Conservation (phyloP, 148 eudicot species). For the Vaccinium vitisidaea region DNA sequence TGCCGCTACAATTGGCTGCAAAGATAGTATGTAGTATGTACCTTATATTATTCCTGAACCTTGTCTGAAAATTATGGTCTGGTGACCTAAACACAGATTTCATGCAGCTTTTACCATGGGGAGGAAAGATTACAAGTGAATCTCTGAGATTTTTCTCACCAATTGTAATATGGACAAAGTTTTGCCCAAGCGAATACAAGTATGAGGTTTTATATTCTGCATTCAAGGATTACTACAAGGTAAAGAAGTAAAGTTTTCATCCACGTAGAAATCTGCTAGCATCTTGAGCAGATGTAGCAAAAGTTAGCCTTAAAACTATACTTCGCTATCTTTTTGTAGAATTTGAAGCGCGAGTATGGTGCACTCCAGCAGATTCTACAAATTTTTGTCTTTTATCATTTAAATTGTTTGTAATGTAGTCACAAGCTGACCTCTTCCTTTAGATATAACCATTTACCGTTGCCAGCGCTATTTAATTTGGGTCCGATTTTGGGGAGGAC, state of each 20-base stretch:
- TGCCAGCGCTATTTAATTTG: neutral
- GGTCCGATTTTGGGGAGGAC: too few species aligned
- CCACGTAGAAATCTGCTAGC: neutral
- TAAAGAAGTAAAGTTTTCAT: conserved; percentile 17
- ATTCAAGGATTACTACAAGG: conserved; percentile 86
- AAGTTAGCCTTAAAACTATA: neutral
- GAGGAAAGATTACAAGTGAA: conserved; percentile 89
- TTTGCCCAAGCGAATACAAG: conserved; percentile 54
- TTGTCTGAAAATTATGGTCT: conserved; percentile 28
- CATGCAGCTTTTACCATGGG: conserved; percentile 98
- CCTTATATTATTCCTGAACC: neutral
- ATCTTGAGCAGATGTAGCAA: neutral
- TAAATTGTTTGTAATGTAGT: neutral
- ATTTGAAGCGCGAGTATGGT: neutral
- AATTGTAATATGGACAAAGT: conserved; percentile 87
- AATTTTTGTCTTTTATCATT: neutral
- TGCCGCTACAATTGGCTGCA: neutral
- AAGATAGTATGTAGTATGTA: neutral
- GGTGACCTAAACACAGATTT: conserved; percentile 48
- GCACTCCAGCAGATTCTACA: neutral
- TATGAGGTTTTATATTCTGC: conserved; percentile 60
- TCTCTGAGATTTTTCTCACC: conserved; percentile 95
- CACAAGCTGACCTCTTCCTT: neutral
- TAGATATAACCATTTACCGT: neutral
- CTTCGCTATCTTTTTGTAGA: neutral